Conservation (phyloP, 495 filamentous ascomycete genomes). For the Symbiotaphrina buchneri region DNA sequence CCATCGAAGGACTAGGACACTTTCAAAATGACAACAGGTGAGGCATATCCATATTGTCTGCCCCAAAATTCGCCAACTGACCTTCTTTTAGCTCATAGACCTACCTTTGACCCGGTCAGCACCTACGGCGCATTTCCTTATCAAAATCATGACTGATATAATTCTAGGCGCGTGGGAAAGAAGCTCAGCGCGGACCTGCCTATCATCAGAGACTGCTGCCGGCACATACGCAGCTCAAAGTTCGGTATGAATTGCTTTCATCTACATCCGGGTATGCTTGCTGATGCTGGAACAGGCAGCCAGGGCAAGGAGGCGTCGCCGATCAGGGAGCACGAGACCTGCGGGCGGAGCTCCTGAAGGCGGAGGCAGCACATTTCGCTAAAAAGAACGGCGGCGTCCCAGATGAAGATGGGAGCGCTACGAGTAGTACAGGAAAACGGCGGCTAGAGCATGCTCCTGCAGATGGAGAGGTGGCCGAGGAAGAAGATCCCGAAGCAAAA, state of each 20-base stretch:
- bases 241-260: constrained; percentile 28
- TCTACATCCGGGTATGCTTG: not conserved
- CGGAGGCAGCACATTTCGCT: constrained; percentile 71
- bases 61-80: too few species aligned
- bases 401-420: constrained; percentile 12
- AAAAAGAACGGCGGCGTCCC: constrained; percentile 44
- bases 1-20: too few species aligned
- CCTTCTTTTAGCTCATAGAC: constrained; percentile 42
- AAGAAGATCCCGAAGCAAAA: constrained; percentile 66
- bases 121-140: constrained; percentile 6
- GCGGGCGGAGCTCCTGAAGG: constrained; percentile 69
- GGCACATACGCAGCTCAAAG: constrained; percentile 78
- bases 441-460: constrained; percentile 27
- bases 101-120: constrained; percentile 76
- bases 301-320: constrained; percentile 71
- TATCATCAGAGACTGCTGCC: constrained; percentile 94
- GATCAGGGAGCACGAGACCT: constrained; percentile 59
- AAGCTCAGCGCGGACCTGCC: constrained; percentile 77
- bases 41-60: too few species aligned
- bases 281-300: constrained; percentile 29
- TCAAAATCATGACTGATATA: constrained; percentile 8
- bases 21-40: too few species aligned
- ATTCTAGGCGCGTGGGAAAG: constrained; percentile 68
- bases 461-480: constrained; percentile 19
- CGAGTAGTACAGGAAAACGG: constrained; percentile 33